phyloP scores from a whole-genome alignment of 176 grass and related monocot species.

The Elymus sibiricus region DNA sequence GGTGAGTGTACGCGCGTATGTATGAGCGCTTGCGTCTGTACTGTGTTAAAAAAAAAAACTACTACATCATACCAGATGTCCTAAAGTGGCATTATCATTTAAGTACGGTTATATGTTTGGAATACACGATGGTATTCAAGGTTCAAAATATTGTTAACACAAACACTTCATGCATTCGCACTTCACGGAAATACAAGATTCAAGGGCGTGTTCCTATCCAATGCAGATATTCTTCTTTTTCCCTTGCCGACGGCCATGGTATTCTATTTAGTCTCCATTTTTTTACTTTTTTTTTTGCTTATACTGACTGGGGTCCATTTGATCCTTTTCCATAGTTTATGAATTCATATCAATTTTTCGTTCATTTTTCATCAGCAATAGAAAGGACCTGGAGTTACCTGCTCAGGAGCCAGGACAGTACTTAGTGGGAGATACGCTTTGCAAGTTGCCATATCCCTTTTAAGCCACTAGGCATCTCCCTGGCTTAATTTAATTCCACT shows the following conservation, averaged over 20 bases:
- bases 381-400: not conserved
- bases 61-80: not conserved
- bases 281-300: not conserved
- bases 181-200: too few species aligned
- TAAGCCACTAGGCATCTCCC: not conserved
- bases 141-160: not conserved
- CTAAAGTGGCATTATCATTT: not conserved
- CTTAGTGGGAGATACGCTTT: not conserved
- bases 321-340: too few species aligned
- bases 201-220: not conserved
- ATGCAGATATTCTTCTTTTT: not conserved
- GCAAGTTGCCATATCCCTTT: not conserved
- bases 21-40: too few species aligned
- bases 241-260: not conserved
- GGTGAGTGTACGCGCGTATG: too few species aligned
- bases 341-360: too few species aligned
- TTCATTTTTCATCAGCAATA: too few species aligned
- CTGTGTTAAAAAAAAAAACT: too few species aligned
- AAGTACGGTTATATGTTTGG: not conserved
- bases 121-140: too few species aligned
- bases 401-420: not conserved
- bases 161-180: not conserved
- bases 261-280: not conserved
- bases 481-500: not conserved
- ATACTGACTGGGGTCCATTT: too few species aligned